Percentiles rank a stretch among this genome's conserved stretches.
phyloP scores from a whole-genome alignment of 768 basidiomycete genomes.

The Lentinula boryana region DNA sequence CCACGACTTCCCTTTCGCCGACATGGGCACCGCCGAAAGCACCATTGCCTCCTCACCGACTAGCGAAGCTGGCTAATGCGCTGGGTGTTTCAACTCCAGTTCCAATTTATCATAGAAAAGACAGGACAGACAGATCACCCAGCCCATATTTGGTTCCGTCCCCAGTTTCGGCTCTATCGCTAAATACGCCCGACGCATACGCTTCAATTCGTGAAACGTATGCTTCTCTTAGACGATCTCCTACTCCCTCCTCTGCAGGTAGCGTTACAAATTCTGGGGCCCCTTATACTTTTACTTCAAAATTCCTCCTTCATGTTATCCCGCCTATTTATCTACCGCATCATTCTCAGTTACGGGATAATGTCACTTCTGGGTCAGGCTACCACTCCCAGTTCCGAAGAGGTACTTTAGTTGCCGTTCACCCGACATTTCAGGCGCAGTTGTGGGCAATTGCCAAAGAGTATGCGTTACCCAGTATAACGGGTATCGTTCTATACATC shows the following conservation, averaged over 20 bases:
- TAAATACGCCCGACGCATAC: slow-evolving; percentile 3
- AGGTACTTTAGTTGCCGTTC: slow-evolving; percentile 82
- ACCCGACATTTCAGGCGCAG: slow-evolving; percentile 79
- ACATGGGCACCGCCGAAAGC: slow-evolving; percentile 63
- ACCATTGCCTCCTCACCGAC: slow-evolving; percentile 68
- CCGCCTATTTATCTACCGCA: slow-evolving; percentile 66
- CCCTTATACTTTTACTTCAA: slow-evolving; percentile 44
- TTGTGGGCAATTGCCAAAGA: slow-evolving; percentile 86
- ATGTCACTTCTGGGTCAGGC: slow-evolving; percentile 58
- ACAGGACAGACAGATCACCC: neutral
- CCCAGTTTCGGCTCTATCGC: neutral
- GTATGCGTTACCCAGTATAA: slow-evolving; percentile 84
- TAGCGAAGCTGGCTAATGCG: slow-evolving; percentile 82
- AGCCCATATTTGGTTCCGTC: slow-evolving; percentile 4
- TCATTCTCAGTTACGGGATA: slow-evolving; percentile 42
- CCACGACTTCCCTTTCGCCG: slow-evolving; percentile 24
- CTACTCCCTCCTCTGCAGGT: slow-evolving; percentile 42
- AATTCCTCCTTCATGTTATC: slow-evolving; percentile 77
- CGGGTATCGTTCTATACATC: slow-evolving; percentile 81
- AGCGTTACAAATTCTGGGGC: slow-evolving; percentile 17
- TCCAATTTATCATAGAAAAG: slow-evolving; percentile 33
- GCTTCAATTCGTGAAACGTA: slow-evolving; percentile 4
- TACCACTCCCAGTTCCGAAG: slow-evolving; percentile 76
- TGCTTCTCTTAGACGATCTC: slow-evolving; percentile 35
- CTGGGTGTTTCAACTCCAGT: slow-evolving; percentile 75